Base-by-base conservation (phyloP, 2,329 filamentous ascomycete genomes). In the Mariannaea elegans region DNA sequence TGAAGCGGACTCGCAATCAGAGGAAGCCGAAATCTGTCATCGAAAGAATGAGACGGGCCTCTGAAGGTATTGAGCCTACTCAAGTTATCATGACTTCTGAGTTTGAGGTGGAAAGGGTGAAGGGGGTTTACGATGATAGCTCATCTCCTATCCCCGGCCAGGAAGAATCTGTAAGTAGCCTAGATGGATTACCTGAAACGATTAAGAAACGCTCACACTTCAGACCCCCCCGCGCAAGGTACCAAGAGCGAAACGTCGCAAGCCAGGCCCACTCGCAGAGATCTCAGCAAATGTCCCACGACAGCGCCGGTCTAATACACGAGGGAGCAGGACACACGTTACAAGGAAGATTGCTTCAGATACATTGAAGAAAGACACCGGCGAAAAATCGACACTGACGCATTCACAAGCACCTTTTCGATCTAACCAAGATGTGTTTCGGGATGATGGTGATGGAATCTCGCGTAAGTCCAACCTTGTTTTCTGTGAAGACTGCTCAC, bases 1-100 rank as follows among this genome's bases (percentile, higher is more conserved):
- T 91, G 82, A 89, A 87, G 67, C 84, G 88, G 44, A 91, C 87
- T 77, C 83, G 91, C 50, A 94, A 94, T 72, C 91, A 94, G 75
- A 87, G 90, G 68, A 94, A 94, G 74, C 86, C 89, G 53, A 82
- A 81, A n/a, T 88, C 87, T 1, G 87, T 92, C n/a, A 78, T 93
- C 19, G 81, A 85, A 55, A 84, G 85, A 59, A 87, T 94, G 75
- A 83, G 88, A 66, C 75, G 82, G 51, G 87, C 85, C 16, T 93
- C 91, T 1, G 81, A 83, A 63, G 80, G 82, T 2, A 86, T 93
- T 31, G 83, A 86, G 56, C 84, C 88, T 8, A 85, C 77, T 0
- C 90, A 93, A 76, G 78, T 86, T 19, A 85, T 93, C 47, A 90
- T 89, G 77, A 81, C 83, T 31, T 70, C 79, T 2, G 77, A 82